phyloP scores from a whole-genome alignment of 108 stramenopile genomes.

The Skeletonema tropicum region DNA sequence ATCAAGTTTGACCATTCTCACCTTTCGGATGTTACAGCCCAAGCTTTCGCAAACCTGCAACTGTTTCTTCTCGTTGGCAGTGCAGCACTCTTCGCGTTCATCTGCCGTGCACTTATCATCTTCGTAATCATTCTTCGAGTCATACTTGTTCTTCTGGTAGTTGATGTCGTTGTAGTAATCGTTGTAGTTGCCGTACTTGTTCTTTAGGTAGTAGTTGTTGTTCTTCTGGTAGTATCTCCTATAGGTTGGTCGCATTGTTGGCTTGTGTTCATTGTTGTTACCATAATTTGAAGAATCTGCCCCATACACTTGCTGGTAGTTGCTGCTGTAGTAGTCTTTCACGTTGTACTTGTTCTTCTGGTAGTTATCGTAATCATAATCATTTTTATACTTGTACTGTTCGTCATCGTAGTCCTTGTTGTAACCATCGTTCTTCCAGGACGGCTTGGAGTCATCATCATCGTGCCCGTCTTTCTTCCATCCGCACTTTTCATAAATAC shows the following conservation, averaged over 20 bases:
- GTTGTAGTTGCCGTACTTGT: not conserved
- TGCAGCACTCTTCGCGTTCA: not conserved
- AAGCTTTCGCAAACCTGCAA: not conserved
- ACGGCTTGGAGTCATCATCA: not conserved
- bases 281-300: too few relatives aligned
- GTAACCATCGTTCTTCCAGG: conserved; percentile 1
- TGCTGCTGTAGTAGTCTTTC: not conserved
- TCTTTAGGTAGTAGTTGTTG: too few relatives aligned
- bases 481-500: conserved; percentile 3
- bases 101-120: not conserved
- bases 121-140: not conserved
- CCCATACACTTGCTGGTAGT: not conserved
- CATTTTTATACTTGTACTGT: not conserved
- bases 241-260: not conserved
- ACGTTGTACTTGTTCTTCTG: not conserved
- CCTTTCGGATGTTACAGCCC: not conserved
- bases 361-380: not conserved
- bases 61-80: not conserved
- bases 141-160: not conserved
- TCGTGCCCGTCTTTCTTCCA: not conserved
- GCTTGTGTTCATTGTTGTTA: not conserved
- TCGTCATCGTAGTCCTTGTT: not conserved
- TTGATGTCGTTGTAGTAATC: not conserved
- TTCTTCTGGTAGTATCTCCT: too few relatives aligned
- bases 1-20: not conserved